phyloP scores from a whole-genome alignment of 495 filamentous ascomycete genomes.

The Cairneyella variabilis region DNA sequence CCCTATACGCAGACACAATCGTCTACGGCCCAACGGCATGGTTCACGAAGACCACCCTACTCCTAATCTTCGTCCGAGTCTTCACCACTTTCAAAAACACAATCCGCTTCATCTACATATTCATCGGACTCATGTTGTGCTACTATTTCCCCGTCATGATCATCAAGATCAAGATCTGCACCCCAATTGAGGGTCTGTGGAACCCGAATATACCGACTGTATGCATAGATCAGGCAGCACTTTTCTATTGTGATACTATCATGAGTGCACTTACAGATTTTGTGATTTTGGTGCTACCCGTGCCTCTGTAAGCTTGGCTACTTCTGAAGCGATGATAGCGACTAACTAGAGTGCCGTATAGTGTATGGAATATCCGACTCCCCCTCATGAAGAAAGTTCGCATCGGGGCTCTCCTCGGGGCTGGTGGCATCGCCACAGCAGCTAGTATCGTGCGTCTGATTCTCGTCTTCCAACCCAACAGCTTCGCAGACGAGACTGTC shows the following conservation, averaged over 20 bases:
- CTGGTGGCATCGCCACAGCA: constrained; percentile 43
- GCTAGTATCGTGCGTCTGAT: constrained; percentile 44
- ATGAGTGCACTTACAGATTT: constrained; percentile 45
- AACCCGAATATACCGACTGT: background rate
- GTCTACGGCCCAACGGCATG: constrained; percentile 48
- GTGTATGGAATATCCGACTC: constrained; percentile 44
- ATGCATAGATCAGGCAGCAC: constrained; percentile 40
- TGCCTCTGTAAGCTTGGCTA: too few relatives aligned
- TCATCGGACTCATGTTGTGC: constrained; percentile 38
- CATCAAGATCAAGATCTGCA: constrained; percentile 38
- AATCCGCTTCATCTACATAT: constrained; percentile 39
- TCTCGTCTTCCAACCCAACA: constrained; percentile 33
- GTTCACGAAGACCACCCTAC: constrained; percentile 41
- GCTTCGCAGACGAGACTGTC: constrained; percentile 34
- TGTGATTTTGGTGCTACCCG: constrained; percentile 40
- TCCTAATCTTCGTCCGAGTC: constrained; percentile 43
- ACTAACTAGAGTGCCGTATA: too few relatives aligned
- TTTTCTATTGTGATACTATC: constrained; percentile 44
- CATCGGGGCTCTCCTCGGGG: constrained; percentile 40
- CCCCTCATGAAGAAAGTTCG: constrained; percentile 39
- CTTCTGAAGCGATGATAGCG: too few relatives aligned
- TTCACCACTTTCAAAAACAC: constrained; percentile 40
- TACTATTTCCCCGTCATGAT: constrained; percentile 35
- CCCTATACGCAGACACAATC: constrained; percentile 16
- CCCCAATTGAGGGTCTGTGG: constrained; percentile 35